phyloP scores from a whole-genome alignment of 2,329 filamentous ascomycete genomes.

The Claviceps fusiformis region DNA sequence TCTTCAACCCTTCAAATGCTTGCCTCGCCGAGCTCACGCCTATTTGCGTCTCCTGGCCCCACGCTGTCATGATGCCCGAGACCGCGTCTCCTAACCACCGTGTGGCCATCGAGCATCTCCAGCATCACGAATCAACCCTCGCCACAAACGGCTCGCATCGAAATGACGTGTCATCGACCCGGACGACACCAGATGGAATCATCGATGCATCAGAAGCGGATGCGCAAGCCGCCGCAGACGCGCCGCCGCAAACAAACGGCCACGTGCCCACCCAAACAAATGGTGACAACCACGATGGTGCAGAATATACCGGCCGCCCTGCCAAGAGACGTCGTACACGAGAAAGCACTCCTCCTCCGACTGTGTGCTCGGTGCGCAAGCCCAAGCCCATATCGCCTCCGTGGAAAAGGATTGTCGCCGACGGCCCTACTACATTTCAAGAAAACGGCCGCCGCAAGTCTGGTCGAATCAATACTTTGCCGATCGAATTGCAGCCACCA shows the following conservation, averaged over 20 bases:
- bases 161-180: constrained; percentile 11
- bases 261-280: constrained; percentile 33
- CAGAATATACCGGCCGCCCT: constrained; percentile 33
- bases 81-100: constrained; percentile 41
- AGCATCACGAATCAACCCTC: constrained; percentile 13
- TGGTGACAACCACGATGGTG: constrained; percentile 37
- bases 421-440: constrained; percentile 77
- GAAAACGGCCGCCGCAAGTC: constrained; percentile 58
- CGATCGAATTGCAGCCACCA: constrained; percentile 36
- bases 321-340: constrained; percentile 53
- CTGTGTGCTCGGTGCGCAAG: constrained; percentile 29
- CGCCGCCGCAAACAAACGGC: constrained; percentile 15
- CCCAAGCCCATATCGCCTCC: constrained; percentile 58
- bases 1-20: constrained; percentile 43
- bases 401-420: constrained; percentile 76
- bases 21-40: constrained; percentile 40
- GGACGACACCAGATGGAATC: constrained; percentile 7
- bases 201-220: constrained; percentile 7
- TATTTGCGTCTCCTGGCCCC: constrained; percentile 28
- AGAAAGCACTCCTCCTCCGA: constrained; percentile 26
- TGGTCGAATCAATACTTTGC: constrained; percentile 46
- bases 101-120: constrained; percentile 18
- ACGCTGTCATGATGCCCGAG: constrained; percentile 42
- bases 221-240: constrained; percentile 10
- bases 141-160: constrained; percentile 10